Percentiles rank a stretch among this genome's conserved stretches.
Evolutionary conservation across 2,329 filamentous ascomycete species (phyloP).

Genomic region (Fusarium concolor): DNA sequence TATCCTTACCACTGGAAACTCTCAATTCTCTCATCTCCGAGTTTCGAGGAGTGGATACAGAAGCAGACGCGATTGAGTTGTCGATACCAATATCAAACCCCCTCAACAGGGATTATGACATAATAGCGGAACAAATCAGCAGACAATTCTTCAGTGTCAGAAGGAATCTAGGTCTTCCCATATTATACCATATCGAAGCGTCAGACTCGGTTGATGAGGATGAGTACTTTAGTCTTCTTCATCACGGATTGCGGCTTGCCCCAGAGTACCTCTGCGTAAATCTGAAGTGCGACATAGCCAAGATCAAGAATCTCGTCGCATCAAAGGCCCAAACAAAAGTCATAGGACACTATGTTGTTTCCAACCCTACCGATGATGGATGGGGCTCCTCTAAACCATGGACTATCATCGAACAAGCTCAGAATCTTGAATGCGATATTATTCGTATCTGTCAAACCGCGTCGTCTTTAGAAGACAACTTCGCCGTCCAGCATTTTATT

Average conservation of each 20-base stretch:
- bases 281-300: neutral
- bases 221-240: neutral
- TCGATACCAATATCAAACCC: neutral
- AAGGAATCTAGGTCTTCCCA: neutral
- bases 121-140: neutral
- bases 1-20: neutral
- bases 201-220: fast-evolving
- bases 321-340: neutral
- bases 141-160: neutral
- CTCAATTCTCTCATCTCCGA: neutral
- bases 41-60: neutral
- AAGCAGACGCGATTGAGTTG: conserved; percentile 2
- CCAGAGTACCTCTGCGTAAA: conserved; percentile 5
- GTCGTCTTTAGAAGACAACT: conserved; percentile 2
- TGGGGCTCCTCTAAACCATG: conserved; percentile 5
- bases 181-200: neutral
- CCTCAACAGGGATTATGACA: neutral
- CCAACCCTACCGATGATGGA: neutral
- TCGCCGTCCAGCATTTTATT: neutral
- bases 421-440: neutral
- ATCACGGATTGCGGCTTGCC: neutral
- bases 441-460: conserved; percentile 1
- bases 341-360: neutral
- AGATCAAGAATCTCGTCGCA: neutral
- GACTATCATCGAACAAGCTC: neutral